Evolutionary conservation across 2,329 filamentous ascomycete genomes (phyloP), one percentile per base, ranked within the genome.

Genomic region (Alternaria dauci): DNA sequence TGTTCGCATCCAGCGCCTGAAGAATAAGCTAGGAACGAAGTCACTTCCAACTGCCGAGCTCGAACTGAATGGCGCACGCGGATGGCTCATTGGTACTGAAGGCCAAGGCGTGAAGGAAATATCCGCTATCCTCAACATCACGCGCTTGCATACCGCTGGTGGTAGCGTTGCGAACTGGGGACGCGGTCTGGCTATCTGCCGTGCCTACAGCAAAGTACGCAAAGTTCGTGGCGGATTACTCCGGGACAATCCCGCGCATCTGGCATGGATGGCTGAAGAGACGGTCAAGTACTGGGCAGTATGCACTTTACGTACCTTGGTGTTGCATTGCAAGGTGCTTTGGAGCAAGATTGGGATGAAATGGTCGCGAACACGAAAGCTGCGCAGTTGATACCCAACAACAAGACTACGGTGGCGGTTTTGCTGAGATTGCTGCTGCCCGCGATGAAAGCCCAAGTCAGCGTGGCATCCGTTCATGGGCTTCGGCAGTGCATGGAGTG

Each of bases 1-100:
- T 2, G 81, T 93, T 8, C 81, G 81, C 8, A 90, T 92, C 63
- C 86, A 89, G 58, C 84, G 90, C 0, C 80, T 93, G 16, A 93
- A 93, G 78, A 86, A 87, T 74, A 93, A 93, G 71, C 82, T 91
- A 3, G 91, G 90, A 26, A 93, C 90, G 0, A 86, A 86, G 47
- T 83, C 88, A 0, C 80, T 93, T 0, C 90, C 91, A 0, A 93
- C 91, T 0, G 91, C 90, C 0, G 90, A 93, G 74, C 83, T 93
- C 0, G 88, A 89, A 61, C 81, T 81, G 38, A 71, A 54, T 61
- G 71, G 71, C 34, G 71, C 73, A 9, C 73, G 78, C 34, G 79
- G 68, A 74, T 53, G 88, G 82, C 81, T 92, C 6, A 78, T 94
- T 28, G 91, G 91, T 6, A 78, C 84, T 4, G 84, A 90, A 63